These are phyloP conservation scores for Mrakia blollopis DNA, from an alignment of 768 basidiomycete genomes.

Conservation along the genomic window DNA sequence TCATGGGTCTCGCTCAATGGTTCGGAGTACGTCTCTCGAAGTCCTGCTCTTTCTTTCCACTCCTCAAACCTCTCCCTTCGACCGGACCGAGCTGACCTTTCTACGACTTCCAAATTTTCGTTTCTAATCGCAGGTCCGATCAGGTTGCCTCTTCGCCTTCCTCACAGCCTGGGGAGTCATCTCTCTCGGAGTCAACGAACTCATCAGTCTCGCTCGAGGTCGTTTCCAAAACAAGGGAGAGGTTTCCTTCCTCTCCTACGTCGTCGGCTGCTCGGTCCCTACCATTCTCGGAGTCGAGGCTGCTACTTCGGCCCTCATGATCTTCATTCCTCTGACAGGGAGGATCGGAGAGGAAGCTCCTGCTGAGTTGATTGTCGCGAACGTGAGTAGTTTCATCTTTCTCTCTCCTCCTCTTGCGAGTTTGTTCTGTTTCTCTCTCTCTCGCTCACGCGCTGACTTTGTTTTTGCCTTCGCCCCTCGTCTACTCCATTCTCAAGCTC, in stretches of 20 bases:
- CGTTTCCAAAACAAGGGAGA: background rate
- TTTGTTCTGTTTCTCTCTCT: background rate
- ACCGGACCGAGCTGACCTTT: background rate
- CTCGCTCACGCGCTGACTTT: background rate
- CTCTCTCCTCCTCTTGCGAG: too few species aligned
- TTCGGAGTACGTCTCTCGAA: conserved; percentile 10
- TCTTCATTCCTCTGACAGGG: conserved; percentile 31
- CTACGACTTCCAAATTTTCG: too few species aligned
- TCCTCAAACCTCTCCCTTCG: too few species aligned
- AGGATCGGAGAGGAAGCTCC: conserved; percentile 24
- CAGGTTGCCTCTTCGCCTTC: conserved; percentile 20
- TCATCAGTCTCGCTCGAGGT: conserved; percentile 11
- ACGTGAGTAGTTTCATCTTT: background rate
- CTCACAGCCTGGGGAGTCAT: conserved; percentile 13
- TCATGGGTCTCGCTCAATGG: conserved; percentile 16
- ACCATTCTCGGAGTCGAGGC: conserved; percentile 22
- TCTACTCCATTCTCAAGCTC: background rate
- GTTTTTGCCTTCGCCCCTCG: background rate
- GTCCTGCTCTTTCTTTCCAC: background rate
- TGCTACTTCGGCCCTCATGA: conserved; percentile 7
- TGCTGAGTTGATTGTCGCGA: conserved; percentile 31
- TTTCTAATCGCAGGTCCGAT: background rate
- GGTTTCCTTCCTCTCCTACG: conserved; percentile 14
- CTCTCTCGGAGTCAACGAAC: background rate
- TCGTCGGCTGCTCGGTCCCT: conserved; percentile 3